Percentiles rank a stretch among this genome's conserved stretches.
phyloP scores from a whole-genome alignment of 1,284 basidiomycete genomes.

The Ceratorhiza oryzae-sativae region DNA sequence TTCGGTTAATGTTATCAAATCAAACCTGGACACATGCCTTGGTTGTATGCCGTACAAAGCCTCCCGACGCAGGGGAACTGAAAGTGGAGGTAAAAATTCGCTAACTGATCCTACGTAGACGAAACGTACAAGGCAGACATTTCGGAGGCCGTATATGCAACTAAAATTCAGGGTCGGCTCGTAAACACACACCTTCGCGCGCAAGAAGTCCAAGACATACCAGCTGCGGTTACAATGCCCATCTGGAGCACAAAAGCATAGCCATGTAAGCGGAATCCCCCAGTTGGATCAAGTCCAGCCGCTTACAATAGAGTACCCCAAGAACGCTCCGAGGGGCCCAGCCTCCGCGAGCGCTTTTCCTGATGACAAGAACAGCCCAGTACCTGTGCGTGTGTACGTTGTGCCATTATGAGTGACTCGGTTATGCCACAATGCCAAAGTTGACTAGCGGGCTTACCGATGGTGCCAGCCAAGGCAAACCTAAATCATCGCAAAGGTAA shows the following conservation, averaged over 20 bases:
- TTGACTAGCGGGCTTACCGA: slow-evolving; percentile 5
- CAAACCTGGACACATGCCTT: slow-evolving; percentile 18
- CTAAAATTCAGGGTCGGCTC: slow-evolving; percentile 19
- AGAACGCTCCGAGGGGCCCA: slow-evolving; percentile 42
- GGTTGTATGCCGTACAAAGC: slow-evolving; percentile 41
- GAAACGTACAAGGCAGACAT: slow-evolving; percentile 39
- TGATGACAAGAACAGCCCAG: slow-evolving; percentile 42
- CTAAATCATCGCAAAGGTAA: background rate
- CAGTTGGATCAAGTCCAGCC: background rate
- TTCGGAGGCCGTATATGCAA: slow-evolving; percentile 37
- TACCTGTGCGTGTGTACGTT: slow-evolving; percentile 25
- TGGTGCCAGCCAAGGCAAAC: slow-evolving; percentile 36
- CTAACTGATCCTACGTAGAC: too few relatives aligned
- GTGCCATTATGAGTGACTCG: background rate
- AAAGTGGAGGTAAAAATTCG: background rate
- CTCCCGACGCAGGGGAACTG: slow-evolving; percentile 39
- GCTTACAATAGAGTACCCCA: slow-evolving; percentile 41
- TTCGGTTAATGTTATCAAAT: background rate
- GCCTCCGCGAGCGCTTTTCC: slow-evolving; percentile 43
- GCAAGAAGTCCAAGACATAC: slow-evolving; percentile 9
- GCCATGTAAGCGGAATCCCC: background rate
- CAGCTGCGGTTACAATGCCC: slow-evolving; percentile 34
- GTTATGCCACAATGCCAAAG: background rate
- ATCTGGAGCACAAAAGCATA: background rate
- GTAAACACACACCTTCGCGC: background rate